Evolutionary conservation across 1,284 basidiomycete species (phyloP).

Genomic region (Puccinia horiana): DNA sequence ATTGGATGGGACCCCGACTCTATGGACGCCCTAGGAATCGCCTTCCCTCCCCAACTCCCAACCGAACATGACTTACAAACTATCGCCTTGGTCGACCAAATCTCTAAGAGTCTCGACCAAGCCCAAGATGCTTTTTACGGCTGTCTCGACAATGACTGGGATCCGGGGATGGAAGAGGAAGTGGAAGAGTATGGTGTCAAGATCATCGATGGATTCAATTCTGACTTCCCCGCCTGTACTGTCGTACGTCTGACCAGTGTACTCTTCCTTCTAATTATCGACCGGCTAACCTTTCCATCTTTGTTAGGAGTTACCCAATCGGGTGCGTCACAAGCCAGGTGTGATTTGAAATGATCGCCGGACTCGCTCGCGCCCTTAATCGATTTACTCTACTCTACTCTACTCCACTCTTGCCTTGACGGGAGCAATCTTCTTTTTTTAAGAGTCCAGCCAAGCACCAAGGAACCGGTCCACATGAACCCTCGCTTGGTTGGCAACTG

Average conservation of each 20-base stretch:
- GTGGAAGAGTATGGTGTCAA: conserved; percentile 15
- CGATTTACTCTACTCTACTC: too few relatives aligned
- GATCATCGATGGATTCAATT: background rate
- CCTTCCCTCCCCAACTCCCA: conserved; percentile 23
- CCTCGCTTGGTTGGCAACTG: too few relatives aligned
- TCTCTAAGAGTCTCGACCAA: conserved; percentile 19
- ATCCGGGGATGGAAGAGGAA: conserved; percentile 10
- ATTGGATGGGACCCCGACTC: conserved; percentile 23
- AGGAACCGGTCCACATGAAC: too few relatives aligned
- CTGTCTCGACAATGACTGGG: background rate
- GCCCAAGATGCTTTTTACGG: conserved; percentile 34
- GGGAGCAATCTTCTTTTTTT: too few relatives aligned
- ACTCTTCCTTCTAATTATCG: background rate
- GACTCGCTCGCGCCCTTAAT: too few relatives aligned
- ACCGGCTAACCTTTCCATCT: background rate
- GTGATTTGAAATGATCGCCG: too few relatives aligned
- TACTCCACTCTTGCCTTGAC: too few relatives aligned
- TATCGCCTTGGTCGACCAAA: conserved; percentile 23
- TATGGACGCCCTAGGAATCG: conserved; percentile 11
- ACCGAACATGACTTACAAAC: conserved; percentile 24
- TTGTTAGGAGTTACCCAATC: too few relatives aligned
- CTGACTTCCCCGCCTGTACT: background rate
- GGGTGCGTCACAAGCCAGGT: too few relatives aligned
- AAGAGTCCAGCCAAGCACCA: too few relatives aligned
- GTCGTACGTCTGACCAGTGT: background rate